Percentiles rank a stretch among this genome's conserved stretches.
phyloP scores from a whole-genome alignment of 2,329 filamentous ascomycete species.

The Fusarium haematococcum region DNA sequence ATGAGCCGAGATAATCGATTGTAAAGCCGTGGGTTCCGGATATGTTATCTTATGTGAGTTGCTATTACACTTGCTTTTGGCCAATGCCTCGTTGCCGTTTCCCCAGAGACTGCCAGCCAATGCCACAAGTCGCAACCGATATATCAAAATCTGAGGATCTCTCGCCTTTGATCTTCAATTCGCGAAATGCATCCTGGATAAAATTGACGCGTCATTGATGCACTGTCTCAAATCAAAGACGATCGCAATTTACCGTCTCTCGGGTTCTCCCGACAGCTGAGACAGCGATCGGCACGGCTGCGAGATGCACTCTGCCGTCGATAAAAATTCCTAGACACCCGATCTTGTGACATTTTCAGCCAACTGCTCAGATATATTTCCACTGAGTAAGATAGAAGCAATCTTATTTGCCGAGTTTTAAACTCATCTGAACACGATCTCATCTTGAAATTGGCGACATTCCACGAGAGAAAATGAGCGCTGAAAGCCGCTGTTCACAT shows the following conservation, averaged over 20 bases:
- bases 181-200: background rate
- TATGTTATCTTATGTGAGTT: background rate
- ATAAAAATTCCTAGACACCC: background rate
- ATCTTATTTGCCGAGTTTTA: background rate
- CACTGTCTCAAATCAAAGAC: background rate
- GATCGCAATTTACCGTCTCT: background rate
- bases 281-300: background rate
- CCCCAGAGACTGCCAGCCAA: background rate
- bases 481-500: background rate
- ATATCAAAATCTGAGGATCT: background rate
- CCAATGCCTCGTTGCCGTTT: background rate
- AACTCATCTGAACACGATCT: background rate
- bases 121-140: background rate
- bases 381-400: background rate
- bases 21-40: background rate
- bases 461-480: background rate
- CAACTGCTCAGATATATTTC: background rate
- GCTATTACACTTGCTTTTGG: background rate
- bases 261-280: background rate
- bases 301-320: background rate
- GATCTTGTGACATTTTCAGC: background rate
- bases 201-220: background rate
- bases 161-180: background rate
- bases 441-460: background rate
- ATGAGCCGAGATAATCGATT: background rate